Evolutionary conservation across 2,329 filamentous ascomycete genomes (phyloP), one percentile per base, ranked within the genome.

Genomic region (Phyllosticta capitalensis): DNA sequence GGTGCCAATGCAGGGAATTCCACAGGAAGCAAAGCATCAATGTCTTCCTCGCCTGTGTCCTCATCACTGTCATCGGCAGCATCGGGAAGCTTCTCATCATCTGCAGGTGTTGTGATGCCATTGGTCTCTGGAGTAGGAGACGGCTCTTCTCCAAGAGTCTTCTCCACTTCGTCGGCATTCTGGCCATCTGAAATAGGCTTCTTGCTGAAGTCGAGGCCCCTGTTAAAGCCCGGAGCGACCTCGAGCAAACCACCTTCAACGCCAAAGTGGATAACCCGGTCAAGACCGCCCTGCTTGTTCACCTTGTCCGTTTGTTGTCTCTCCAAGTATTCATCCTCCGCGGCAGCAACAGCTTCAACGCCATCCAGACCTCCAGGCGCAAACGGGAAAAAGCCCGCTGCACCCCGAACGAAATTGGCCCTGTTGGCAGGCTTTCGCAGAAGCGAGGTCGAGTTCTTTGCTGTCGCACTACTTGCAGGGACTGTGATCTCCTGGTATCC

Each of bases 401-500:
- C 92, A 14, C 94, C 94, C 62, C 92, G 83, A 12, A 97, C 92
- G 72, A 97, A 96, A 55, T 97, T 92, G 28, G 89, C 90, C 63
- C 89, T 83, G 60, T 85, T 86, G 14, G 90, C 92, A 3, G 92
- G 92, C 69, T 95, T 95, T 52, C 94, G 83, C 17, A 89, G 78
- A 49, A 96, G 79, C 5, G 91, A 96, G 0, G 92, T 97, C 2
- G 91, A 96, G 69, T 95, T 96, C 75, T 96, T 99, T 54, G 91
- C 92, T 17, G 89, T 96, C 17, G 89, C 90, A 67, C 88, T 95
- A 67, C 86, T 89, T 33, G 90, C 90, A 5, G 92, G 90, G 9
- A 97, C 85, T 0, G 94, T 96, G 55, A 97, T 89, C 71, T 96
- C 94, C 69, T 87, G 88, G 74, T 99, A 97, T 55, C 92, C 92